phyloP scores from a whole-genome alignment of 192 early-diverging fungal species.

The Coemansia sp. region DNA sequence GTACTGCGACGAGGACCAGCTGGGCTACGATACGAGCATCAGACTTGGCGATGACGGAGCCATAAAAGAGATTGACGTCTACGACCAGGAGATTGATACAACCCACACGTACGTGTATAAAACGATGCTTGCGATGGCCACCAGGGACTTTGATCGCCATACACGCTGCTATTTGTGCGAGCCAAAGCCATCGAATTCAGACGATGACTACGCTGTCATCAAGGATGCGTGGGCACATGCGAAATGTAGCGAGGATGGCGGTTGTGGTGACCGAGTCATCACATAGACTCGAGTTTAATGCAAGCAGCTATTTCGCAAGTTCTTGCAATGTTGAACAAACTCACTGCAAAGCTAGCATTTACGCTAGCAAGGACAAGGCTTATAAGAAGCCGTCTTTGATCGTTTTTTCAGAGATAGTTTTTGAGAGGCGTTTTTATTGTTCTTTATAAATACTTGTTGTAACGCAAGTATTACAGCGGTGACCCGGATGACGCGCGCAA shows the following conservation, averaged over 20 bases:
- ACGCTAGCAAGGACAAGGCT: no score
- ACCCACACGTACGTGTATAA: background rate
- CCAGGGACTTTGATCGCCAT: background rate
- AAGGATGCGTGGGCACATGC: slow-evolving; percentile 15
- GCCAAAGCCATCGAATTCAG: no score
- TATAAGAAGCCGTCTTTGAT: no score
- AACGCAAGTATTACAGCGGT: no score
- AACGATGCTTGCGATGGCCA: background rate
- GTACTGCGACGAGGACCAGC: slow-evolving; percentile 2
- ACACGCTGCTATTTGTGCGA: slow-evolving; percentile 4
- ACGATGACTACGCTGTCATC: background rate
- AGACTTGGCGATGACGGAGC: background rate
- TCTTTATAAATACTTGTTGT: no score
- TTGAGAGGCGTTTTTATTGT: no score
- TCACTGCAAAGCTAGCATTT: no score
- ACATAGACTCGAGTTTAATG: no score
- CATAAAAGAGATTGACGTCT: background rate
- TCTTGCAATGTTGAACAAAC: no score
- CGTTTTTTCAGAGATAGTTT: no score
- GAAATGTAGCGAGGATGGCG: background rate
- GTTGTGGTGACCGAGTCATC: no score
- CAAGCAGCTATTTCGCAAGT: no score
- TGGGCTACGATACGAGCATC: slow-evolving; percentile 3
- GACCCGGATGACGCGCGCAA: background rate
- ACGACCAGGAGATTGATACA: background rate